These are phyloP conservation scores for Carpinus viminea DNA, from an alignment of 306 rosid species.

Conservation along the genomic window DNA sequence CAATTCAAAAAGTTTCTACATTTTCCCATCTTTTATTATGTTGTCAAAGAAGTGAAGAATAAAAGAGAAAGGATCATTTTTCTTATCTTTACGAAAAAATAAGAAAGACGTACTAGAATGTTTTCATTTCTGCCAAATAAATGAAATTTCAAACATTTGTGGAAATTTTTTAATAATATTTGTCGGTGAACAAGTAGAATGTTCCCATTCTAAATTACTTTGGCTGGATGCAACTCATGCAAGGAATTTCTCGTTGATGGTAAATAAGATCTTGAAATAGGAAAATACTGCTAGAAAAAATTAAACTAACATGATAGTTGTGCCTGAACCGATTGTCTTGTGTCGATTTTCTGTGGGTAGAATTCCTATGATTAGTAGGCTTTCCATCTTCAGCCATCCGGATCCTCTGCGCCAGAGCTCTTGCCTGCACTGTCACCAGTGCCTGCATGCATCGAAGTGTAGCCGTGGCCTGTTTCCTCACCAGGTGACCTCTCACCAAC, in stretches of 20 bases:
- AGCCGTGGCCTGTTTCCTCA: constrained; percentile 79
- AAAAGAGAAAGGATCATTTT: not conserved
- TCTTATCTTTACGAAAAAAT: no score
- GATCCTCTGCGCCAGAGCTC: constrained; percentile 86
- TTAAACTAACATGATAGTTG: constrained; percentile 57
- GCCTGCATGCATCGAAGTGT: constrained; percentile 90
- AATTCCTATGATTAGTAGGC: constrained; percentile 34
- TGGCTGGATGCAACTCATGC: not conserved
- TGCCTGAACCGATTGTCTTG: constrained; percentile 48
- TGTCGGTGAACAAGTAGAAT: not conserved
- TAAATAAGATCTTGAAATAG: constrained; percentile 4
- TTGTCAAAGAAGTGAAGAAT: not conserved
- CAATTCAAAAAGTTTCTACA: not conserved
- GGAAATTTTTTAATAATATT: no score
- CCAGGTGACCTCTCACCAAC: constrained; percentile 85
- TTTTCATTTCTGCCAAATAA: not conserved
- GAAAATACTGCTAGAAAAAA: constrained; percentile 9
- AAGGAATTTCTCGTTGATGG: not conserved
- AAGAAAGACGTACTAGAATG: no score
- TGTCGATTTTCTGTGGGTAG: constrained; percentile 45
- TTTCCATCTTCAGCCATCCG: constrained; percentile 50
- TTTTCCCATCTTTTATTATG: not conserved
- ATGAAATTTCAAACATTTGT: not conserved
- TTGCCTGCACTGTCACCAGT: constrained; percentile 80
- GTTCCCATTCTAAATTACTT: not conserved